phyloP scores from a whole-genome alignment of 2,329 filamentous ascomycete species.

The Stemphylium lycopersici region DNA sequence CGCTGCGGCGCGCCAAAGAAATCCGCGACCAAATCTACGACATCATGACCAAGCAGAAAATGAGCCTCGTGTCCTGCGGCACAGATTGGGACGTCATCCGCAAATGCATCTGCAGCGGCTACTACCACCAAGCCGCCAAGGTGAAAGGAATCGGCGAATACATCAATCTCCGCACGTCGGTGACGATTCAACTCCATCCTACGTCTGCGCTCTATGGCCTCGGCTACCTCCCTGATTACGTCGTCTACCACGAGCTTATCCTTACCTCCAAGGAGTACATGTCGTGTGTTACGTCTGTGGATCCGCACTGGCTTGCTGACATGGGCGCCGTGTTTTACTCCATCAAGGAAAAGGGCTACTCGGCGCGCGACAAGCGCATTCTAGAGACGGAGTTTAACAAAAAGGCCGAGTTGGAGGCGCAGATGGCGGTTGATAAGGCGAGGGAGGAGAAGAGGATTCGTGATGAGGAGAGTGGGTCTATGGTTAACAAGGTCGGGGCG shows the following conservation, averaged over 20 bases:
- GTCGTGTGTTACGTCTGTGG: conserved; percentile 93
- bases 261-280: conserved; percentile 98
- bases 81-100: conserved; percentile 97
- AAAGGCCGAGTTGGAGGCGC: conserved; percentile 88
- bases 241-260: conserved; percentile 97
- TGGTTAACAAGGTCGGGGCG: conserved; percentile 31
- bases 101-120: conserved; percentile 95
- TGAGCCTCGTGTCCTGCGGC: conserved; percentile 84
- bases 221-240: conserved; percentile 93
- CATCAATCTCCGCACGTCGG: conserved; percentile 91
- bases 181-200: conserved; percentile 92
- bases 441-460: conserved; percentile 63
- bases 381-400: conserved; percentile 91
- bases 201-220: conserved; percentile 91
- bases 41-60: conserved; percentile 93
- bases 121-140: conserved; percentile 96
- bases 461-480: conserved; percentile 43
- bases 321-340: conserved; percentile 97
- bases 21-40: conserved; percentile 92
- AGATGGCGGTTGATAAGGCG: conserved; percentile 87
- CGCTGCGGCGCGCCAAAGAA: conserved; percentile 86
- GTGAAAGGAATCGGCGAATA: conserved; percentile 98
- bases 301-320: conserved; percentile 96
- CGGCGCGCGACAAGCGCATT: conserved; percentile 80
- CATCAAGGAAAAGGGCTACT: conserved; percentile 97